Evolutionary conservation across 495 filamentous ascomycete species (phyloP).

Genomic region (Neurospora sp.): DNA sequence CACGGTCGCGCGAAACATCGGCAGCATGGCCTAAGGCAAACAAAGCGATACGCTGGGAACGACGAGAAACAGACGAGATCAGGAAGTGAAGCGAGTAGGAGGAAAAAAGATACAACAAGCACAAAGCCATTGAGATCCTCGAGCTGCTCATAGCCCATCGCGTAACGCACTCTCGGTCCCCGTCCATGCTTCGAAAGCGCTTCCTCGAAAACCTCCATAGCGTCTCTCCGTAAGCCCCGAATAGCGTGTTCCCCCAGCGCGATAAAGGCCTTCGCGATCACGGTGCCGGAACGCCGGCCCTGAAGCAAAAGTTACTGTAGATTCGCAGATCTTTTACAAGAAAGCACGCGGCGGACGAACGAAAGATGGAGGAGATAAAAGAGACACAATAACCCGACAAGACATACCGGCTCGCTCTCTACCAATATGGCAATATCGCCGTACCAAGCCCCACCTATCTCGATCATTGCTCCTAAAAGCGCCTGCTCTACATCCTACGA

Average conservation of each 20-base stretch:
- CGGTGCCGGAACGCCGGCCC: not conserved
- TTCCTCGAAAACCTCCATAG: not conserved
- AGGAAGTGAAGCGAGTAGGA: not conserved
- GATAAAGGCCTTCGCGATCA: not conserved
- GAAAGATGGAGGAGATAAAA: not conserved
- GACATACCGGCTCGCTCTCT: fast-evolving
- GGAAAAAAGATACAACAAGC: not conserved
- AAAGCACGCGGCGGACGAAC: no score
- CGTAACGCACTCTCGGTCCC: not conserved
- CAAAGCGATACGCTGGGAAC: not conserved
- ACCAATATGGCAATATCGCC: not conserved
- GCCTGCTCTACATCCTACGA: not conserved
- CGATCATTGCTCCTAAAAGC: not conserved
- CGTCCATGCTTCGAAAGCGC: not conserved
- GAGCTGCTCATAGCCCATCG: not conserved
- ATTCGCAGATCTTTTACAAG: not conserved
- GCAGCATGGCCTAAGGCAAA: not conserved
- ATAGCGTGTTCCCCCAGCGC: not conserved
- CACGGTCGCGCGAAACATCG: fast-evolving
- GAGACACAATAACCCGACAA: not conserved
- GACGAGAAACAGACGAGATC: not conserved
- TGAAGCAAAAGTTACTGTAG: not conserved
- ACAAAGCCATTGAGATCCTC: not conserved
- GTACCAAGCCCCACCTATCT: not conserved
- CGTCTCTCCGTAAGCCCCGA: not conserved